Evolutionary conservation across 371 early-diverging fungal species (phyloP).

Genomic region (Mucor racemosus): DNA sequence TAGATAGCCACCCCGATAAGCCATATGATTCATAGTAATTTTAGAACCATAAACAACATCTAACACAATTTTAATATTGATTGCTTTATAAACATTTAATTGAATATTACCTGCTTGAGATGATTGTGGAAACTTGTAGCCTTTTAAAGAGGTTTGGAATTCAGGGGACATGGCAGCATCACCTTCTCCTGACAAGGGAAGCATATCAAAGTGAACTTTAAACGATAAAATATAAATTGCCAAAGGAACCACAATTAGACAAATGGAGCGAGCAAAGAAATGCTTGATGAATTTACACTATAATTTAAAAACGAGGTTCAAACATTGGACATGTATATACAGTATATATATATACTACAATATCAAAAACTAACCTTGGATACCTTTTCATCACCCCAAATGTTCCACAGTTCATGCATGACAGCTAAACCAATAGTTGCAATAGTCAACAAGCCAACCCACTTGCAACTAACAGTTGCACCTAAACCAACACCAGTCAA

Average conservation of each 20-base stretch:
- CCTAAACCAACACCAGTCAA: constrained; percentile 72
- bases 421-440: constrained; percentile 84
- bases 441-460: constrained; percentile 90
- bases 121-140: constrained; percentile 64
- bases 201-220: constrained; percentile 83
- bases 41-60: constrained; percentile 80
- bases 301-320: background rate
- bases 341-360: background rate
- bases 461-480: constrained; percentile 72
- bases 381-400: constrained; percentile 68
- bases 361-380: constrained; percentile 34
- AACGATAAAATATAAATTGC: constrained; percentile 83
- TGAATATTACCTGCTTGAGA: constrained; percentile 26
- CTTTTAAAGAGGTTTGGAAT: constrained; percentile 86
- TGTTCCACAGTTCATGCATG: constrained; percentile 80
- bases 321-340: too few species aligned
- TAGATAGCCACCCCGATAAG: constrained; percentile 76
- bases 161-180: constrained; percentile 87
- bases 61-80: constrained; percentile 14
- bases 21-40: constrained; percentile 76
- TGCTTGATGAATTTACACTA: constrained; percentile 66
- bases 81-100: background rate
- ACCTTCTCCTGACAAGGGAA: constrained; percentile 83
- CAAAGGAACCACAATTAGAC: constrained; percentile 83
- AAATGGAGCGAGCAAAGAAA: constrained; percentile 69